Evolutionary conservation across 2,329 filamentous ascomycete genomes (phyloP), one percentile per base, ranked within the genome.

Genomic region (Trichoderma sp.): DNA sequence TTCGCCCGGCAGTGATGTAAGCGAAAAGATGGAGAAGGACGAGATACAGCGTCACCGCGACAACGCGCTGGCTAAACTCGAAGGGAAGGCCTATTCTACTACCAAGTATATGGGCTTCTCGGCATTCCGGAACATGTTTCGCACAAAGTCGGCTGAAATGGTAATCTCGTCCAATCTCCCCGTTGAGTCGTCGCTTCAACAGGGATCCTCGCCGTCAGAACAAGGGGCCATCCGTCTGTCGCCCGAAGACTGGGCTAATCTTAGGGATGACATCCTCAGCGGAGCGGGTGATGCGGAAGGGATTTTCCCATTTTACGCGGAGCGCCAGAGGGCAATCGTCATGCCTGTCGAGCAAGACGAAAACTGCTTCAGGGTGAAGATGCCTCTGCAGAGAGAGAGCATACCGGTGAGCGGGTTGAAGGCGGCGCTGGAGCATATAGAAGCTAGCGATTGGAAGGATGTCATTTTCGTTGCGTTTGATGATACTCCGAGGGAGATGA

Each of bases 391-490:
- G 29, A 45, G 71, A 48, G 68, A 72, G 8, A 61, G 58, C 13
- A 71, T 71, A 35, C 65, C 70, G 19, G 56, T 32, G 59, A 37
- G 15, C 4, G 68, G 72, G 15, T 64, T 72, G 27, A 32, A 68
- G 19, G 67, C 52, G 32, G 63, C 71, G 22, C 54, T 77, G 64
- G 12, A 45, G 4, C 19, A 27, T 25, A 48, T 74, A 8, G 71
- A 71, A 56, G 53, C 58, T 13, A 52, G 70, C 17, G 68, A 70
- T 15, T 76, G 73, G 73, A 39, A 65, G 10, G 74, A 77, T 32
- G 42, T 75, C 12, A 60, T 77, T 12, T 75, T 75, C 71, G 65
- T 77, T 3, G 63, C 66, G 25, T 54, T 65, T 19, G 65, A 37
- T 6, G 54, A 66, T 15, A 37, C 37, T 10, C 52, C 52, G 17